Evolutionary conservation across 2,329 filamentous ascomycete species (phyloP), one percentile per base, ranked within the genome.

Genomic region (Colletotrichum cuscutae): DNA sequence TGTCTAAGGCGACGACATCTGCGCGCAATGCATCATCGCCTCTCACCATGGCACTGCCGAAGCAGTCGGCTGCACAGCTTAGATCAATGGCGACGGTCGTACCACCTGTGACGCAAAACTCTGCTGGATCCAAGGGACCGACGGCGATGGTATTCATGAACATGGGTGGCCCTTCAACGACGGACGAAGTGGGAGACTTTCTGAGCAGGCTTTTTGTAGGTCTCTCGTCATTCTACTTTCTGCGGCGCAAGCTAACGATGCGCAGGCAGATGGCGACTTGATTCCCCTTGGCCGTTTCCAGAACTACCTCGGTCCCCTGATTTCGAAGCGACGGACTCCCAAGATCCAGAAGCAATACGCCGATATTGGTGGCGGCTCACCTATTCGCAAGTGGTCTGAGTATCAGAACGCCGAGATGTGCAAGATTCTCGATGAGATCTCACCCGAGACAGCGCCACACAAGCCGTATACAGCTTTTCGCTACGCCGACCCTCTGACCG

Each of bases 101-200:
- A 49, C 93, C 94, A 12, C 94, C 94, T 8, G 94, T 97, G 26
- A 95, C 94, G 0, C 94, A 97, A 81, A 89, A 95, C 88, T 87
- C 89, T 7, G 89, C 89, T 1, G 90, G 89, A 13, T 89, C 88
- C 54, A 88, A 94, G 80, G 96, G 96, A 0, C 95, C 95, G 8
- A 99, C 97, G 5, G 97, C 97, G 56, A 98, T 99, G 91, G 97
- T 99, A 15, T 98, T 99, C 80, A 90, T 99, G 85, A 99, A 99
- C 84, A 99, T 99, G 97, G 97, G 97, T 73, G 97, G 97, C 0
- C 97, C 97, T 3, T 94, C 94, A 1, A 98, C 94, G 4, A 93
- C 93, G 5, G 90, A 92, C 76, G 95, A 99, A 85, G 97, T 99
- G 46, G 92, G 93, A 77, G 91, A 93, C 82, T 99, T 98, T 80